Percentiles rank a stretch among this genome's conserved stretches.
Conservation (phyloP, 176 grass and related monocot species). For the Oropetium thomaeum region DNA sequence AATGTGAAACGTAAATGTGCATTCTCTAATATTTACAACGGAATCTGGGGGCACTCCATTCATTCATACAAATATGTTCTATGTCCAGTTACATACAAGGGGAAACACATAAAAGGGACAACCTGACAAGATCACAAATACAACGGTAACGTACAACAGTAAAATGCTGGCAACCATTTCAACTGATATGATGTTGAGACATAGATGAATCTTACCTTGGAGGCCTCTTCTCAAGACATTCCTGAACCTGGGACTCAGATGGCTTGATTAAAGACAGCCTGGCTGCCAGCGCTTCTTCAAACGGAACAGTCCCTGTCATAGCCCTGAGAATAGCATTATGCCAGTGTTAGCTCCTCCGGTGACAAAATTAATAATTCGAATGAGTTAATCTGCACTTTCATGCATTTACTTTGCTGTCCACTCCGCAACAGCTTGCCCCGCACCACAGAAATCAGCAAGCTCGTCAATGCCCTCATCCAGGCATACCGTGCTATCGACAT, state of each 20-base stretch:
- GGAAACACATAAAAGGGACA: not conserved
- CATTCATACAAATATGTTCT: not conserved
- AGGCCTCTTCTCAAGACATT: conserved; percentile 71
- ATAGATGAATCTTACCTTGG: conserved; percentile 42
- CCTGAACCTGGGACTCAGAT: conserved; percentile 60
- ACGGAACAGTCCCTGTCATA: conserved; percentile 84
- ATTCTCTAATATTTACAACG: not conserved
- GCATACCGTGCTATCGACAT: conserved; percentile 93
- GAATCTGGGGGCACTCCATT: not conserved
- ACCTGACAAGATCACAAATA: not conserved
- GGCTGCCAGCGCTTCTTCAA: conserved; percentile 83
- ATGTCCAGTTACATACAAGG: not conserved
- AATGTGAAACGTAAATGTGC: not conserved
- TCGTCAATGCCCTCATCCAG: conserved; percentile 91
- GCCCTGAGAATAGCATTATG: conserved; percentile 46
- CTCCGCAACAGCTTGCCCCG: conserved; percentile 75
- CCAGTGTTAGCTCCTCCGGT: not conserved
- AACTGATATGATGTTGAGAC: not conserved
- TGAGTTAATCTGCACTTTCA: not conserved
- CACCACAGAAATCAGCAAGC: conserved; percentile 77
- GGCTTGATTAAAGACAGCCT: conserved; percentile 85
- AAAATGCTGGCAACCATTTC: conserved; percentile 27
- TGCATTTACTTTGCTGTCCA: conserved; percentile 72
- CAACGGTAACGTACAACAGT: not conserved
- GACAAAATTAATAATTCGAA: not conserved